Base-by-base conservation (phyloP, 768 basidiomycete genomes). In the Boletus subparvulus region DNA sequence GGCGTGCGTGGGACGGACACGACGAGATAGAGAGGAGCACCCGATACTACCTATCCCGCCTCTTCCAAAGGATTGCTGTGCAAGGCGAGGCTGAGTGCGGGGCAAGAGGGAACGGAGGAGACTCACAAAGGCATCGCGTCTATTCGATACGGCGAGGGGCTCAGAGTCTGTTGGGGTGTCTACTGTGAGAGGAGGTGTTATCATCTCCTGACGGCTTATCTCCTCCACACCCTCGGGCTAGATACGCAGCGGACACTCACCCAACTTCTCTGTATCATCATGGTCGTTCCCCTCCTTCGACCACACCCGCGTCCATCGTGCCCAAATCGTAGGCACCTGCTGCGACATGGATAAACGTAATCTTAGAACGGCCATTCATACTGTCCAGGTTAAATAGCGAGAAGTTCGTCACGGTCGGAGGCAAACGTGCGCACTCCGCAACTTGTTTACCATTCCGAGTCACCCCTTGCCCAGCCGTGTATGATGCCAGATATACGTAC, bases 11-110 rank as follows among this genome's bases (percentile, higher is more conserved):
- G 78, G 71, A 48, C 77, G 71, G 54, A 48, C 50, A n/a, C 81
- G 80, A 35, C 76, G 75, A 5, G 81, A 81, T 1, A 36, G 53
- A 32, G 82, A 78, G 33, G 79, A 52, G 33, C 64, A 73, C 55
- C 81, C 79, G 55, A 89, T 85, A 70, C 90, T 90, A 24, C 88
- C 88, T 9, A 77, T 28, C 10, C 88, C 87, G 6, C 88, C 88
- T 56, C 88, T 78, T 7, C 88, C 88, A 39, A 83, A 79, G 5
- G 85, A 85, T 35, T 73, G 71, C 80, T 83, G 41, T 21, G n/a
- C 37, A 37, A 19, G 5, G 3, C 3, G 33, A 6, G n/a, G 4
- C 3, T 57, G 19, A 55, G 26, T 28, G 21, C 26, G 19, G 4
- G n/a, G 59, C 51, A 45, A 53, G 51, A 24, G 19, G 49, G 30